Conservation (phyloP, 805 yeast genomes). For the Yarrowia sp. region DNA sequence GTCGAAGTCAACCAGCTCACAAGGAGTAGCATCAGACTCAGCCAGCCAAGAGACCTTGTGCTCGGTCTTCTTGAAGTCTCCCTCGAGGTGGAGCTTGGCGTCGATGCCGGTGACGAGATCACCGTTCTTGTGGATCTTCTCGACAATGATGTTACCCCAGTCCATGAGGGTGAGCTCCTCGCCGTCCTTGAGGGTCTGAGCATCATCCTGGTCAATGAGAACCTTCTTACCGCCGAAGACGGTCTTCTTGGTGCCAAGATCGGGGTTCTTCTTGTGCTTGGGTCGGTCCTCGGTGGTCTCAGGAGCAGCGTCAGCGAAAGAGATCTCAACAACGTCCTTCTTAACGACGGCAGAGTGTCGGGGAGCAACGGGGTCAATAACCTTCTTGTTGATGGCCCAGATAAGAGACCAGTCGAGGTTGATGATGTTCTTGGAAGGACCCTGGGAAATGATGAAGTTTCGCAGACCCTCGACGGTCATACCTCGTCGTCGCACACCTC, state of each 20-base stretch:
- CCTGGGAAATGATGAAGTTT: slow-evolving; percentile 92
- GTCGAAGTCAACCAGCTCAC: slow-evolving; percentile 88
- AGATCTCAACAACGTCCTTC: slow-evolving; percentile 71
- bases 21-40: slow-evolving; percentile 74
- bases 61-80: slow-evolving; percentile 96
- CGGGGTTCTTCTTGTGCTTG: slow-evolving; percentile 95
- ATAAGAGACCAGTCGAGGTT: slow-evolving; percentile 97
- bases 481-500: slow-evolving; percentile 99
- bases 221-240: slow-evolving; percentile 70
- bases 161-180: slow-evolving; percentile 99
- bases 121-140: slow-evolving; percentile 68
- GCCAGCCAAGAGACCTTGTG: slow-evolving; percentile 97
- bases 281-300: slow-evolving; percentile 74
- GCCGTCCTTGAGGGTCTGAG: slow-evolving; percentile 72
- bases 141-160: slow-evolving; percentile 93
- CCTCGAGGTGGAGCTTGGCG: slow-evolving; percentile 86
- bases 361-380: slow-evolving; percentile 96
- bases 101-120: slow-evolving; percentile 64
- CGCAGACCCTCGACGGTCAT: slow-evolving; percentile 98
- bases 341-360: slow-evolving; percentile 83
- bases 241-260: slow-evolving; percentile 76
- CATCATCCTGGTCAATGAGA: slow-evolving; percentile 87
- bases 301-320: slow-evolving; percentile 67
- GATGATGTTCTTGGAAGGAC: slow-evolving; percentile 96
- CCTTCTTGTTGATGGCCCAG: slow-evolving; percentile 97